These are phyloP conservation scores for Schrenkiella parvula DNA, from an alignment of 345 rosid genomes.

Conservation along the genomic window DNA sequence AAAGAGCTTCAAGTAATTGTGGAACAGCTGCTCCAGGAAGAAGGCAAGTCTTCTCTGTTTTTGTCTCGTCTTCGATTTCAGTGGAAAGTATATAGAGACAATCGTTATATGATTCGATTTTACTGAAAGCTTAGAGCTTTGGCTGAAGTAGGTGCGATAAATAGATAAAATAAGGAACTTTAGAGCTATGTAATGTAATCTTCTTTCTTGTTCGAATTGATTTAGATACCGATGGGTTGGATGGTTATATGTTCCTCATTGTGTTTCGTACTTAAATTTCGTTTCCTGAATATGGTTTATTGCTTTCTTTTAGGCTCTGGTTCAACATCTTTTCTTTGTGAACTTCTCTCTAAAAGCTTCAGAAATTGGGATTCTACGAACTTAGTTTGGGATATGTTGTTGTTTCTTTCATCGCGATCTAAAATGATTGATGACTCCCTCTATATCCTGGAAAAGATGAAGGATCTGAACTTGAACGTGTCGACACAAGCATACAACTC, in stretches of 20 bases:
- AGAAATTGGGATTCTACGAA: slow-evolving; percentile 47
- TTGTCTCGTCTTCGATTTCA: neutral
- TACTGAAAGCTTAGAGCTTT: neutral
- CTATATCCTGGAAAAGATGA: slow-evolving; percentile 65
- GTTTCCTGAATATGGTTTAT: slow-evolving; percentile 11
- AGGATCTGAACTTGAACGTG: slow-evolving; percentile 46
- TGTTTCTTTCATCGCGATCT: slow-evolving; percentile 63
- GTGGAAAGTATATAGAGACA: neutral
- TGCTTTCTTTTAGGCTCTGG: slow-evolving; percentile 61
- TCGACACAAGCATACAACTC: slow-evolving; percentile 63
- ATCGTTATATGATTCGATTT: neutral
- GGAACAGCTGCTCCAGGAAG: slow-evolving; percentile 46
- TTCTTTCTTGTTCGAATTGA: neutral
- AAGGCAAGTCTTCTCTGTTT: slow-evolving; percentile 43
- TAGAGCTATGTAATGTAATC: neutral
- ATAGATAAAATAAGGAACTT: neutral
- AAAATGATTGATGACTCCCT: slow-evolving; percentile 71
- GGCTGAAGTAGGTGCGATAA: neutral
- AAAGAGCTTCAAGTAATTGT: slow-evolving; percentile 45
- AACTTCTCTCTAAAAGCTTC: slow-evolving; percentile 48
- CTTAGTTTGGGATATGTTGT: slow-evolving; percentile 65
- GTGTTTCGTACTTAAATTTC: neutral
- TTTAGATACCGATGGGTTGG: neutral
- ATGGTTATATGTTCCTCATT: neutral
- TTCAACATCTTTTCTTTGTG: slow-evolving; percentile 56